phyloP scores from a whole-genome alignment of 2,329 filamentous ascomycete genomes.

The Talaromyces sp. region DNA sequence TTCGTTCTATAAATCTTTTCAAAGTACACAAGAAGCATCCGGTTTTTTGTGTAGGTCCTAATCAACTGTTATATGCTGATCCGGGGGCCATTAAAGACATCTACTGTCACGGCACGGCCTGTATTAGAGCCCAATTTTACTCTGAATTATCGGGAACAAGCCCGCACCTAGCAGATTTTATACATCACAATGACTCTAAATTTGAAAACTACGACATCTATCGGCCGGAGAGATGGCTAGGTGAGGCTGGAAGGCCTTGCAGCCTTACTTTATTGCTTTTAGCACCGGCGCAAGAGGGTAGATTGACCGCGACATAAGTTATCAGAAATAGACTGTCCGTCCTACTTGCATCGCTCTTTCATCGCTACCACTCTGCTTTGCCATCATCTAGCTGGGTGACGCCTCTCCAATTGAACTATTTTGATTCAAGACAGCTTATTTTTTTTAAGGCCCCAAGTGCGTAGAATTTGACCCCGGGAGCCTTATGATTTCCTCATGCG shows the following conservation, averaged over 20 bases:
- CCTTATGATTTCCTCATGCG: too few relatives aligned
- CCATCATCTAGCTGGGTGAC: too few relatives aligned
- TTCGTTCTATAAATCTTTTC: not conserved
- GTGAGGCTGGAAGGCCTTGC: constrained; percentile 29
- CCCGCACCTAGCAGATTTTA: constrained; percentile 15
- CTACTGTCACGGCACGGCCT: too few relatives aligned
- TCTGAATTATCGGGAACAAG: too few relatives aligned
- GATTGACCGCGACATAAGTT: constrained; percentile 35
- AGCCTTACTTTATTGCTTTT: constrained; percentile 36
- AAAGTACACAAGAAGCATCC: not conserved
- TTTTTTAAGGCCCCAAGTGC: too few relatives aligned
- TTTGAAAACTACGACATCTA: constrained; percentile 31
- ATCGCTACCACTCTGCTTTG: too few relatives aligned
- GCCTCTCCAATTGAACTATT: too few relatives aligned
- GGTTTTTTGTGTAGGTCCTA: not conserved
- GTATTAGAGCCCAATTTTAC: too few relatives aligned
- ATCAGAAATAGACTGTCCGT: constrained; percentile 35
- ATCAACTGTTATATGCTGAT: not conserved
- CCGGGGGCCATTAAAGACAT: not conserved
- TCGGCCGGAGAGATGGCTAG: constrained; percentile 37
- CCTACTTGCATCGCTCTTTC: not conserved
- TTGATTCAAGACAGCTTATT: too few relatives aligned
- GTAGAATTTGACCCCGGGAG: too few relatives aligned
- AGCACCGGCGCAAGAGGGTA: constrained; percentile 29
- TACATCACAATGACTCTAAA: constrained; percentile 28